Conservation (phyloP, 495 filamentous ascomycete species). For the Apodospora peruviana region DNA sequence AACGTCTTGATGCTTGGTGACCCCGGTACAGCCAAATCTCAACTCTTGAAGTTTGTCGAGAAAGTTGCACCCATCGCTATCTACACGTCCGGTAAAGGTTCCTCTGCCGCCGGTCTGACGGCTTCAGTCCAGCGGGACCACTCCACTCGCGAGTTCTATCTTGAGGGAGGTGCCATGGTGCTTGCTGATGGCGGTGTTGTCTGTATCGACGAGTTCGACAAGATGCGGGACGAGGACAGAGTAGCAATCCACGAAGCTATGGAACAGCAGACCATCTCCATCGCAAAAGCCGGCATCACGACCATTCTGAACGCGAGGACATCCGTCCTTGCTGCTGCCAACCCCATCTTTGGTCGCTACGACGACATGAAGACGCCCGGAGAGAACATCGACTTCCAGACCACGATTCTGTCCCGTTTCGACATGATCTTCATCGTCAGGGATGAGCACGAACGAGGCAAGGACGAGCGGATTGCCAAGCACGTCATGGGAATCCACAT, state of each 20-base stretch:
- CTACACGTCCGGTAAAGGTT: conserved; percentile 98
- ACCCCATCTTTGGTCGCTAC: conserved; percentile 96
- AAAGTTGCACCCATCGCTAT: conserved; percentile 96
- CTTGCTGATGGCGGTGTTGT: conserved; percentile 96
- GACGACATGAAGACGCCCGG: conserved; percentile 97
- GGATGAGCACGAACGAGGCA: conserved; percentile 83
- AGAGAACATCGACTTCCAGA: conserved; percentile 99
- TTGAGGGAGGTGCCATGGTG: conserved; percentile 99
- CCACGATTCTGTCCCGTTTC: conserved; percentile 95
- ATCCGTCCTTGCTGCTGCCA: conserved; percentile 91
- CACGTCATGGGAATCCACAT: conserved; percentile 99
- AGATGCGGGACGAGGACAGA: conserved; percentile 98
- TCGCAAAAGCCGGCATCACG: conserved; percentile 98
- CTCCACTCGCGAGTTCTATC: conserved; percentile 90
- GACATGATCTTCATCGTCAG: conserved; percentile 99
- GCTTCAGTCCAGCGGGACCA: conserved; percentile 94
- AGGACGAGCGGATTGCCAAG: conserved; percentile 89
- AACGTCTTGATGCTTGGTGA: conserved; percentile 97
- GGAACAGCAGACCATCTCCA: conserved; percentile 99
- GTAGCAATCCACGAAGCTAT: conserved; percentile 99
- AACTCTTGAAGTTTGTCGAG: conserved; percentile 95
- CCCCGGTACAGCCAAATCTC: conserved; percentile 97
- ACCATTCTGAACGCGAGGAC: conserved; percentile 97
- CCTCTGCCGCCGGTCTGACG: conserved; percentile 95
- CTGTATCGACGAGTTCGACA: conserved; percentile 99